Evolutionary conservation across 257 asterid genomes (phyloP).

Genomic region (Fraxinus pennsylvanica): DNA sequence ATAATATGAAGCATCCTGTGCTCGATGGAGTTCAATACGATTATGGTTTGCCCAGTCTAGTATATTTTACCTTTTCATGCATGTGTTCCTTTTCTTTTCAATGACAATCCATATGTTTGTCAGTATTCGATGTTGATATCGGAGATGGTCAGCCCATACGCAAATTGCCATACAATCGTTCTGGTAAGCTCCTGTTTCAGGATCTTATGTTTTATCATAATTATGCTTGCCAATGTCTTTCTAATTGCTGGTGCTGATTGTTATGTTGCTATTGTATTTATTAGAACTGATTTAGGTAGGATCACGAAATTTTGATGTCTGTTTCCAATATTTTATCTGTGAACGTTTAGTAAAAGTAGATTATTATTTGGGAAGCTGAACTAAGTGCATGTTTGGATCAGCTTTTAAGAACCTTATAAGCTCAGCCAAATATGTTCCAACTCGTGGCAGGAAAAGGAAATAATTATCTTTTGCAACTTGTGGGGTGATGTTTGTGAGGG

Average conservation of each 20-base stretch:
- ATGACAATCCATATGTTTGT: conserved; percentile 34
- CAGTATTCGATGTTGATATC: conserved; percentile 98
- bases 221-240: not conserved
- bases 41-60: conserved; percentile 54
- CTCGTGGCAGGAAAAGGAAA: not conserved
- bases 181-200: conserved; percentile 54
- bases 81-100: conserved; percentile 23
- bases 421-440: not conserved
- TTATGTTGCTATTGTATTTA: not conserved
- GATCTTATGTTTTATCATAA: not conserved
- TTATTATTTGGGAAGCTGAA: not conserved
- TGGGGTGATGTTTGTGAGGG: not conserved
- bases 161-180: conserved; percentile 85
- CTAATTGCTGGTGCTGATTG: not conserved
- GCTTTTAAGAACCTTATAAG: not conserved
- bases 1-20: conserved; percentile 50
- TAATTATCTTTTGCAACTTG: not conserved
- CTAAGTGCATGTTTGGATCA: not conserved
- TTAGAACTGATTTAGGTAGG: not conserved
- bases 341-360: not conserved
- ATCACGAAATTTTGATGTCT: not conserved
- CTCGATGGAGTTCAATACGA: conserved; percentile 78
- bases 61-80: conserved; percentile 25
- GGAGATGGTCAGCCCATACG: conserved; percentile 99
- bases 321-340: not conserved